Conservation (phyloP, 2,329 filamentous ascomycete species). For the Pseudocercospora pini-densiflorae region DNA sequence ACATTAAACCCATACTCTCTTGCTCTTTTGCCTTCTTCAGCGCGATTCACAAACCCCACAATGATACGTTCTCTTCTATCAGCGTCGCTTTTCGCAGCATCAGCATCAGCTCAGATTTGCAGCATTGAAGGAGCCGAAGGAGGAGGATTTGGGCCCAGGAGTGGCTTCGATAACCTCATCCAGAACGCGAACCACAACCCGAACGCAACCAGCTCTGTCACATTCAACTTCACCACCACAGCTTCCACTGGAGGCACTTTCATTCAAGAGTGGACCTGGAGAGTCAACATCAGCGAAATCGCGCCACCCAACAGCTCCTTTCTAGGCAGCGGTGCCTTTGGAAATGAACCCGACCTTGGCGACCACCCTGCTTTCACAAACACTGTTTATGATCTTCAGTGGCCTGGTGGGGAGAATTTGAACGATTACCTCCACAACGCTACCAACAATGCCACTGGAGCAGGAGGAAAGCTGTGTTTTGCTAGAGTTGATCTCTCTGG, state of each 20-base stretch:
- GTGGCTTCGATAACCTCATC: not conserved
- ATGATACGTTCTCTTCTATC: not conserved
- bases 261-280: constrained; percentile 9
- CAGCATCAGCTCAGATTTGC: not conserved
- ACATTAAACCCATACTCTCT: not conserved
- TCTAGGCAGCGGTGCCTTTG: not conserved
- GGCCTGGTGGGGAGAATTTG: constrained; percentile 6
- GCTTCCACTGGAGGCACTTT: not conserved
- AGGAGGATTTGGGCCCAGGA: not conserved
- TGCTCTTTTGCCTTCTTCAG: not conserved
- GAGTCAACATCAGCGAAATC: constrained; percentile 12
- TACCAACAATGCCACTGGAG: constrained; percentile 5
- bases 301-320: not conserved
- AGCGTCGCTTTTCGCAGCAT: constrained; percentile 1
- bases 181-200: not conserved
- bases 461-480: not conserved
- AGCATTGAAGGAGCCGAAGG: constrained; percentile 1
- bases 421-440: not conserved
- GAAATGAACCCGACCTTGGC: not conserved
- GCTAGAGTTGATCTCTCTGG: constrained; percentile 2
- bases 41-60: not conserved
- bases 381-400: not conserved
- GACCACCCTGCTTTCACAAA: not conserved
- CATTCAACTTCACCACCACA: not conserved
- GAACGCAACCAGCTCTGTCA: not conserved